Evolutionary conservation across 441 rosid genomes (phyloP).

Genomic region (Syzygium syzygioides): DNA sequence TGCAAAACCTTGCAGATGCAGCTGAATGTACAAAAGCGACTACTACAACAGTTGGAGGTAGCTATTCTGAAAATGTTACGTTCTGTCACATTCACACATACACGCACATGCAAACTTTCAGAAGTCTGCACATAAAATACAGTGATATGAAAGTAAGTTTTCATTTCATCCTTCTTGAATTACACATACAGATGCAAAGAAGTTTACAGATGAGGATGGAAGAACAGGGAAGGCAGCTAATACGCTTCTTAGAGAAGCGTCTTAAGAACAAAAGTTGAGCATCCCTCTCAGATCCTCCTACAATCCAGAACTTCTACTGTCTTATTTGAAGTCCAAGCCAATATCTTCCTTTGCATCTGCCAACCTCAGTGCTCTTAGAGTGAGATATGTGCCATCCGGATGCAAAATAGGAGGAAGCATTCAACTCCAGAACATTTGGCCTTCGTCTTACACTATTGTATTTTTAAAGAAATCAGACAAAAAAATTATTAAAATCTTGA

Average conservation of each 20-base stretch:
- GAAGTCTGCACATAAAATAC: background rate
- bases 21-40: slow-evolving; percentile 20
- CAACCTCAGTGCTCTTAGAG: background rate
- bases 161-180: background rate
- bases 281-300: background rate
- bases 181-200: slow-evolving; percentile 21
- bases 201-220: slow-evolving; percentile 24
- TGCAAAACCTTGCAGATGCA: slow-evolving; percentile 20
- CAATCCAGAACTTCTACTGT: background rate
- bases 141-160: background rate
- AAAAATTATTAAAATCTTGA: background rate
- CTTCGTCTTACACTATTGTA: background rate
- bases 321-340: background rate
- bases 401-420: background rate
- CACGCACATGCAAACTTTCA: background rate
- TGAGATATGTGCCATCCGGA: background rate
- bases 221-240: slow-evolving; percentile 33
- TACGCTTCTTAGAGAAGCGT: slow-evolving; percentile 18
- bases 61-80: background rate
- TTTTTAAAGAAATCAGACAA: background rate
- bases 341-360: background rate
- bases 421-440: background rate
- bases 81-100: background rate
- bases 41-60: slow-evolving; percentile 29
- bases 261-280: background rate